Evolutionary conservation across 345 rosid species (phyloP).

Genomic region (Eucalyptus pauciflora): DNA sequence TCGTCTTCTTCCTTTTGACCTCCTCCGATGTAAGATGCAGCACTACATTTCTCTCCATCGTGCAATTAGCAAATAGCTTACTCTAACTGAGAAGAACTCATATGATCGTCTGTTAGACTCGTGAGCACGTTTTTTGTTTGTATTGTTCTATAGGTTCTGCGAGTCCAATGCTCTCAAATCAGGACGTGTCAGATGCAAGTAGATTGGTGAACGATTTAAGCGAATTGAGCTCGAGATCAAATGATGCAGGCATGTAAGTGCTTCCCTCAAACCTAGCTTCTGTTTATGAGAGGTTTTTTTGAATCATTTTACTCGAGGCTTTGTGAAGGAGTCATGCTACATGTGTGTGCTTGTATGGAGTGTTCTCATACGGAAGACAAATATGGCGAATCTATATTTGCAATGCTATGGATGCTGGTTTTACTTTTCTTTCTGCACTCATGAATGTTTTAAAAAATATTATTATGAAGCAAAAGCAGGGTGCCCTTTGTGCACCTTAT

Average conservation of each 20-base stretch:
- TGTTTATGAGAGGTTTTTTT: background rate
- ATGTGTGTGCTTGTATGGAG: background rate
- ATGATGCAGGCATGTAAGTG: conserved; percentile 50
- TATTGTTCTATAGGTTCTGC: conserved; percentile 57
- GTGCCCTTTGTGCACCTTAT: background rate
- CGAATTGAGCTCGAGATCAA: conserved; percentile 21
- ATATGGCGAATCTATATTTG: background rate
- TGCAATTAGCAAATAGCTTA: background rate
- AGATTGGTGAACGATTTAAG: conserved; percentile 51
- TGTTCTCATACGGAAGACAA: background rate
- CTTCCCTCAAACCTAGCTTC: background rate
- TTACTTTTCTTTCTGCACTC: background rate
- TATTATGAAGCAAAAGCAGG: background rate
- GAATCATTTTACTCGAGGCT: background rate
- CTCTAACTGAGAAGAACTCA: background rate
- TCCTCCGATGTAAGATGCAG: background rate
- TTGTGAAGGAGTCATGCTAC: background rate
- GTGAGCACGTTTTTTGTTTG: background rate
- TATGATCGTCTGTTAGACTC: background rate
- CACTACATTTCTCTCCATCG: background rate
- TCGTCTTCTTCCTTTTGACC: background rate
- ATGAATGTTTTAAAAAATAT: background rate
- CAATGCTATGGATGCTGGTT: background rate
- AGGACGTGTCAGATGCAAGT: conserved; percentile 49
- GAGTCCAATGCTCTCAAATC: conserved; percentile 66